phyloP scores from a whole-genome alignment of 768 basidiomycete genomes.

The Suillus luteus region DNA sequence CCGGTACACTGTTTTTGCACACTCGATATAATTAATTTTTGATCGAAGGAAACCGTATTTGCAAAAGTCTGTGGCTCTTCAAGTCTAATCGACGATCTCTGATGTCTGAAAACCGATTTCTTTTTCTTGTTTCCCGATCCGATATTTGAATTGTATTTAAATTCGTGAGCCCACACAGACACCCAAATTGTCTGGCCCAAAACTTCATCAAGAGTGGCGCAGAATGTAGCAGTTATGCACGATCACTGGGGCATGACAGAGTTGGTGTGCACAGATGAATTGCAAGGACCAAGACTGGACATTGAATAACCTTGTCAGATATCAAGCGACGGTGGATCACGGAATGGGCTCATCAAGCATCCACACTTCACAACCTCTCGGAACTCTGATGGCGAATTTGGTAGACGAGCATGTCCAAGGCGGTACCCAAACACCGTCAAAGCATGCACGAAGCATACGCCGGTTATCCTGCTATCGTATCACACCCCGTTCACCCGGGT shows the following conservation, averaged over 20 bases:
- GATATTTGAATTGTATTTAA: background rate
- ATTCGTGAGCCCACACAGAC: background rate
- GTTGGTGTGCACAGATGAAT: no score
- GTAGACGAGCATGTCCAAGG: background rate
- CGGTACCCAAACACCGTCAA: background rate
- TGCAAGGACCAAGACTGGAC: no score
- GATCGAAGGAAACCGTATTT: background rate
- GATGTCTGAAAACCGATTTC: background rate
- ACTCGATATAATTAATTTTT: constrained; percentile 1
- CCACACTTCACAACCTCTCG: background rate
- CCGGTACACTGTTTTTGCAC: background rate
- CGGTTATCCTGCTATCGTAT: background rate
- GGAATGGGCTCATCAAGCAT: background rate
- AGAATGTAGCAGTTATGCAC: background rate
- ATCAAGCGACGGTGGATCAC: background rate
- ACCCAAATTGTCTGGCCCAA: background rate
- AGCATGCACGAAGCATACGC: background rate
- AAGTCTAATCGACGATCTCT: background rate
- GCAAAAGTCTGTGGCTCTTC: background rate
- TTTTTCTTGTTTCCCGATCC: background rate
- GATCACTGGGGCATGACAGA: no score
- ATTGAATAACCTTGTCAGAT: no score
- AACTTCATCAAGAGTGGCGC: background rate
- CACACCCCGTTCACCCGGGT: background rate
- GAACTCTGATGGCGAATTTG: background rate